Evolutionary conservation across 106 monocot genomes (phyloP).

Genomic region (Dendrobium catenatum): DNA sequence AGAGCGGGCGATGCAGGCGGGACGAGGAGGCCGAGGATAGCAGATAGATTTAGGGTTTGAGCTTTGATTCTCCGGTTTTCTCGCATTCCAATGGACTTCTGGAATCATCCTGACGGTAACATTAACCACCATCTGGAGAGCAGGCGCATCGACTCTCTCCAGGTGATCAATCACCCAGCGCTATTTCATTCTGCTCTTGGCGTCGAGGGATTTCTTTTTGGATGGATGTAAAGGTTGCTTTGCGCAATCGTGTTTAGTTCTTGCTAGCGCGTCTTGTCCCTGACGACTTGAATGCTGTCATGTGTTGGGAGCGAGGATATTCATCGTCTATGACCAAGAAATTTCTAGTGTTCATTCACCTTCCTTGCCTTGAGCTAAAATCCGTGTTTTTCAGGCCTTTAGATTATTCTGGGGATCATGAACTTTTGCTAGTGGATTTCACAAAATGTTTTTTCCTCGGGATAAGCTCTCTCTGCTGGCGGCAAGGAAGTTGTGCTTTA

Average conservation of each 20-base stretch:
- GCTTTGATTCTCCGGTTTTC: background rate
- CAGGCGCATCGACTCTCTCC: conserved; percentile 9
- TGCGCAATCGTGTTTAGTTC: background rate
- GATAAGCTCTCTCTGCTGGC: background rate
- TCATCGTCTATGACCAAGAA: background rate
- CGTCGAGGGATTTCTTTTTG: background rate
- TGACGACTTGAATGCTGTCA: background rate
- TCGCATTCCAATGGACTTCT: conserved; percentile 13
- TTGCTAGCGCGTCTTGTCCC: background rate
- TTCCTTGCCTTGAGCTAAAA: background rate
- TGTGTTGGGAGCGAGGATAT: background rate
- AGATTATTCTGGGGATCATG: background rate
- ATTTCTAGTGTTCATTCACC: background rate
- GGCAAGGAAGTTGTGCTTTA: background rate
- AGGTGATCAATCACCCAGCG: background rate
- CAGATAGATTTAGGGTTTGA: background rate
- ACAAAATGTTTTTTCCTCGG: background rate
- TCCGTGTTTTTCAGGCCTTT: background rate
- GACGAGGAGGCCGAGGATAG: background rate
- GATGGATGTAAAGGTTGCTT: background rate
- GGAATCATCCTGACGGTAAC: conserved; percentile 18
- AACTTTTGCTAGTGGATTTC: background rate
- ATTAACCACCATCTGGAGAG: conserved; percentile 11
- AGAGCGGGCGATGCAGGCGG: background rate
- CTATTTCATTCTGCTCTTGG: background rate